phyloP scores from a whole-genome alignment of 192 early-diverging fungal species.

The Coemansia erecta region DNA sequence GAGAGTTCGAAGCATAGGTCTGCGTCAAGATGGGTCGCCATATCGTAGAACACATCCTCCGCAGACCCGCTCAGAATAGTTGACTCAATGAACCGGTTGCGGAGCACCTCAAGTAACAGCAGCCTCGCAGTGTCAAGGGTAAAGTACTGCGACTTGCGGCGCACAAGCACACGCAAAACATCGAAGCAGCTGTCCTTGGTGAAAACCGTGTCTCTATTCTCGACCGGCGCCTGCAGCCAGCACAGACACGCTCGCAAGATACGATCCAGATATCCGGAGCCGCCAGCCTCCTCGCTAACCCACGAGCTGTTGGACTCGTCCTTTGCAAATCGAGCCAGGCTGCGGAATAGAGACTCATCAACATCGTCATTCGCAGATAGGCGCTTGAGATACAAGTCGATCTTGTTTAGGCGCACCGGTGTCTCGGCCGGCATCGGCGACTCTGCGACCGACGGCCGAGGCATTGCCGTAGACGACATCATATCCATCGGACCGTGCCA shows the following conservation, averaged over 20 bases:
- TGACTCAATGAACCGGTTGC: constrained; percentile 49
- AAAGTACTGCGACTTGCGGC: constrained; percentile 48
- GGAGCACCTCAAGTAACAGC: constrained; percentile 45
- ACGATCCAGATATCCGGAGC: constrained; percentile 33
- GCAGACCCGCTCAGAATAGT: constrained; percentile 52
- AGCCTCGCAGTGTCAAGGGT: constrained; percentile 28
- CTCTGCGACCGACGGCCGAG: constrained; percentile 16
- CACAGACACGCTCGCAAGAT: constrained; percentile 41
- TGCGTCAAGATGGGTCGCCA: constrained; percentile 38
- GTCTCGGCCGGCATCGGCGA: constrained; percentile 42
- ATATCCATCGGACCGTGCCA: constrained; percentile 48
- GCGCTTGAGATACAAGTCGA: constrained; percentile 28
- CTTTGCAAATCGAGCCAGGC: constrained; percentile 51
- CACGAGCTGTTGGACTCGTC: constrained; percentile 44
- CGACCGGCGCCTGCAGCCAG: constrained; percentile 45
- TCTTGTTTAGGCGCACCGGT: constrained; percentile 31
- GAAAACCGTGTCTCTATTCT: constrained; percentile 48
- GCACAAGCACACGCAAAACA: constrained; percentile 50
- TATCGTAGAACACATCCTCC: constrained; percentile 51
- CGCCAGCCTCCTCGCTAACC: constrained; percentile 22
- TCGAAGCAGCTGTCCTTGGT: constrained; percentile 53
- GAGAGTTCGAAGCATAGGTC: constrained; percentile 45
- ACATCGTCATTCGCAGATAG: constrained; percentile 30
- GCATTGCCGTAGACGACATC: background rate
- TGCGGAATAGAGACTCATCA: constrained; percentile 46